Evolutionary conservation across 169 alveolate species (phyloP), one percentile per base, ranked within the genome.

Genomic region (Plasmodium relictum): DNA sequence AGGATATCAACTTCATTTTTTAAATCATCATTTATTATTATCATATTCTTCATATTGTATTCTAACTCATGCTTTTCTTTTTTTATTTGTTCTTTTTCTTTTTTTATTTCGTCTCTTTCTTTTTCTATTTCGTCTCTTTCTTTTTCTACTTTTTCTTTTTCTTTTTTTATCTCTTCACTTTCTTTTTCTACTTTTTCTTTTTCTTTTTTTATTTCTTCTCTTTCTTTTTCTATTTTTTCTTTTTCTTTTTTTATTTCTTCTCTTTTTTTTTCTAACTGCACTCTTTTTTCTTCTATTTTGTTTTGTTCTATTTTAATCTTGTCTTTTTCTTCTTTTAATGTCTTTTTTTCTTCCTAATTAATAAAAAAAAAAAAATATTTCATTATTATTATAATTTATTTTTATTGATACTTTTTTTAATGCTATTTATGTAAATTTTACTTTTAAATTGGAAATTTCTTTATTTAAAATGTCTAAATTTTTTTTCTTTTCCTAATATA

Each of bases 311-410:
- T 54, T 63, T 74, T 26, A 41, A 74, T 63, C 59, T 54, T 62
- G 16, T 74, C 88, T 74, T 44, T 45, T 37, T 74, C 74, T 37
- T 26, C 22, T 24, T 65, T 74, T 42, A 26, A 68, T 6, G 20
- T 18, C 22, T 74, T 74, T 52, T 74, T 74, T 61, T 74, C 88
- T 39, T 59, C 88, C 88, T 74, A 39, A n/a, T n/a, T n/a, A n/a
- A n/a, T n/a, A n/a, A n/a, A n/a, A n/a, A n/a, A n/a, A n/a, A n/a
- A n/a, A n/a, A n/a, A n/a, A n/a, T n/a, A n/a, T n/a, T n/a, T n/a
- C n/a, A n/a, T n/a, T n/a, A n/a, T n/a, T n/a, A n/a, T n/a, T n/a
- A n/a, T n/a, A n/a, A n/a, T n/a, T n/a, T n/a, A n/a, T n/a, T n/a
- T n/a, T n/a, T n/a, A n/a, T n/a, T n/a, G n/a, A n/a, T n/a, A n/a